phyloP scores from a whole-genome alignment of 495 filamentous ascomycete genomes.

The Penicillium maclennaniae region DNA sequence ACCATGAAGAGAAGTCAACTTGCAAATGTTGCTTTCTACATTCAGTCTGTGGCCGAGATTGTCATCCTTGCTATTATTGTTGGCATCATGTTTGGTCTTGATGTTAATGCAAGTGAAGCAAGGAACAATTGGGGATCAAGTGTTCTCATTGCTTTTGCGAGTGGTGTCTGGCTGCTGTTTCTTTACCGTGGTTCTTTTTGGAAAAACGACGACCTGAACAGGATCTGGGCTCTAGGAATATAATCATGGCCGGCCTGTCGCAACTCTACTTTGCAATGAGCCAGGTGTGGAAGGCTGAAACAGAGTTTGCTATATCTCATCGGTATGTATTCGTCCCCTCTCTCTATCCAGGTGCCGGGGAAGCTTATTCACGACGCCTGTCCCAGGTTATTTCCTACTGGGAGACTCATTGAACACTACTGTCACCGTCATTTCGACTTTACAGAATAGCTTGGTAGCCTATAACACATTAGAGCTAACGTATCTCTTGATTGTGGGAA shows the following conservation, averaged over 20 bases:
- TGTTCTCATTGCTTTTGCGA: conserved; percentile 56
- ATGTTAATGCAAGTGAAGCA: conserved; percentile 48
- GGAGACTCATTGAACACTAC: conserved; percentile 58
- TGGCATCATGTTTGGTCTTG: conserved; percentile 53
- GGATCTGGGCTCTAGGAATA: conserved; percentile 33
- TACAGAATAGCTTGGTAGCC: conserved; percentile 53
- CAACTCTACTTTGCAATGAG: conserved; percentile 49
- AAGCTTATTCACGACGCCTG: not conserved
- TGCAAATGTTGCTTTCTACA: conserved; percentile 55
- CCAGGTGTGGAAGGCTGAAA: conserved; percentile 53
- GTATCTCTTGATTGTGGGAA: conserved; percentile 56
- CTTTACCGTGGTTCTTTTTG: conserved; percentile 55
- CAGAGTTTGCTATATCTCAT: conserved; percentile 57
- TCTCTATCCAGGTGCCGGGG: not conserved
- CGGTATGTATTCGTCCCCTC: conserved; percentile 24
- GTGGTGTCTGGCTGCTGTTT: conserved; percentile 53
- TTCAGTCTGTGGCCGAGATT: conserved; percentile 53
- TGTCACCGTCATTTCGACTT: conserved; percentile 54
- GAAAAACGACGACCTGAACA: conserved; percentile 56
- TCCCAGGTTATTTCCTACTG: conserved; percentile 53
- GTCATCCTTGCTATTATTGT: conserved; percentile 55
- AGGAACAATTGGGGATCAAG: conserved; percentile 59
- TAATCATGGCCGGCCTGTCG: conserved; percentile 50
- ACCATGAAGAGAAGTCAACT: conserved; percentile 54
- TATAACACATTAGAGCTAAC: conserved; percentile 55